Conservation (phyloP, 2,329 filamentous ascomycete species). For the Neurospora crassa region DNA sequence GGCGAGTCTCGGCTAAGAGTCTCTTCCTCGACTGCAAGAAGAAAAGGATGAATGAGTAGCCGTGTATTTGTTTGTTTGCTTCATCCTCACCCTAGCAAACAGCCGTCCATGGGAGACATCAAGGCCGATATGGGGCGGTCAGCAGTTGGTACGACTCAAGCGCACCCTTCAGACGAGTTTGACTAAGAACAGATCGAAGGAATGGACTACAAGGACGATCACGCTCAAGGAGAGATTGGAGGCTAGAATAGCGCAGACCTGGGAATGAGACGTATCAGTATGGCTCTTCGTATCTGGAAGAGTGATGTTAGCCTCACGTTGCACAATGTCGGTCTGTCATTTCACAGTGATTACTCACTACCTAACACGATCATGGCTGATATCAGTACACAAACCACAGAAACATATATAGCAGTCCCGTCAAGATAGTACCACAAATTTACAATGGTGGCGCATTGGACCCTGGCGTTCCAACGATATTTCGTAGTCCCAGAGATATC, state of each 20-base stretch:
- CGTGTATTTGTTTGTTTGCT: background rate
- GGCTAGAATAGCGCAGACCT: background rate
- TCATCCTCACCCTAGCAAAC: background rate
- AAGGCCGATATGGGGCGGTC: background rate
- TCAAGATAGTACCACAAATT: background rate
- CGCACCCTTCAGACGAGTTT: background rate
- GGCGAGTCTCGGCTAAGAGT: background rate
- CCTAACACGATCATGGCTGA: background rate
- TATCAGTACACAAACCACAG: background rate
- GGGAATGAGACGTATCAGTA: background rate
- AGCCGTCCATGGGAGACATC: background rate
- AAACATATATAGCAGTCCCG: background rate
- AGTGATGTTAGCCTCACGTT: background rate
- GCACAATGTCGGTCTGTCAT: background rate
- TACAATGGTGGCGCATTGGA: background rate
- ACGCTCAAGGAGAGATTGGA: background rate
- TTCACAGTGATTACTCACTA: background rate
- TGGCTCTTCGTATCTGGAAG: background rate
- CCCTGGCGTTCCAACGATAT: background rate
- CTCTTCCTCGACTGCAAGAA: background rate
- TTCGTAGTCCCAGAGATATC: background rate
- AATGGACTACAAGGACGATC: background rate
- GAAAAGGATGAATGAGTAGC: background rate
- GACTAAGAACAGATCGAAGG: background rate
- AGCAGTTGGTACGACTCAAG: background rate